Conservation (phyloP, 2,329 filamentous ascomycete species). For the Pseudogymnoascus sp. region DNA sequence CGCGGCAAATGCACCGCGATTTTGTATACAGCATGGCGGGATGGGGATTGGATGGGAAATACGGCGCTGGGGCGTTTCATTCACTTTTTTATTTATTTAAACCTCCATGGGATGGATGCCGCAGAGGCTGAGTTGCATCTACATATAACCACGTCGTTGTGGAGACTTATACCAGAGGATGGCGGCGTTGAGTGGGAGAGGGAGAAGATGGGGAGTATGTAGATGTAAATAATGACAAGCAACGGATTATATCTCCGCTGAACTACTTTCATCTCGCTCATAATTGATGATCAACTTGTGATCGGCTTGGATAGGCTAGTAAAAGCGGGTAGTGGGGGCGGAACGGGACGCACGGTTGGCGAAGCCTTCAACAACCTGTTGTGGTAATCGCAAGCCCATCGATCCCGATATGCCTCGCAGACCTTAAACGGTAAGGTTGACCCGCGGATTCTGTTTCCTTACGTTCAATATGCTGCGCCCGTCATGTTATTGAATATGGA, state of each 20-base stretch:
- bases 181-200: neutral
- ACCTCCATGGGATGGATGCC: neutral
- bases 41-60: neutral
- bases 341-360: neutral
- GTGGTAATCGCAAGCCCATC: neutral
- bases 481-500: neutral
- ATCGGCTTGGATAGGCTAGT: neutral
- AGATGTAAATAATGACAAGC: conserved; percentile 4
- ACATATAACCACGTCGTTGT: neutral
- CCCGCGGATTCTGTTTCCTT: neutral
- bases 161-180: neutral
- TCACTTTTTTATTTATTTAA: neutral
- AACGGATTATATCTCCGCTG: neutral
- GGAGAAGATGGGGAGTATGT: neutral
- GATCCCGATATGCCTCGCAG: neutral
- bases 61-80: neutral
- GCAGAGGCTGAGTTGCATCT: neutral
- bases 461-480: neutral
- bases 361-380: neutral
- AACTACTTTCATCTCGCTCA: neutral
- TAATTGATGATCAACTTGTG: neutral
- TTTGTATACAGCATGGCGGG: conserved; percentile 5
- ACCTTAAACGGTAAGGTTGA: neutral
- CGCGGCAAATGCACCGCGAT: neutral
- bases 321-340: neutral